Evolutionary conservation across 2,329 filamentous ascomycete genomes (phyloP).

Genomic region (Botrytis pseudocinerea): DNA sequence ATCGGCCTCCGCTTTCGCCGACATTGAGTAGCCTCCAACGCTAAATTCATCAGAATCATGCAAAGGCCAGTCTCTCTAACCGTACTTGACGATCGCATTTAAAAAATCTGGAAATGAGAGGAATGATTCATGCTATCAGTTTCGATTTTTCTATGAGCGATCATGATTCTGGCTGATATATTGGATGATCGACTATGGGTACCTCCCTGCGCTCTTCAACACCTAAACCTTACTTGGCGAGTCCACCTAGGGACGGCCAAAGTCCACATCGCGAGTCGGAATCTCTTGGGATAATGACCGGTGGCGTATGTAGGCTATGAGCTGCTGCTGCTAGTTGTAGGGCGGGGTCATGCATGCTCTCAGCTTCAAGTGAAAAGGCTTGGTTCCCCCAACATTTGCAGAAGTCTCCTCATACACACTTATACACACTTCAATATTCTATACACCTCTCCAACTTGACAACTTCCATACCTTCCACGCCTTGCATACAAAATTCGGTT

Average conservation of each 20-base stretch:
- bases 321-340: constrained; percentile 5
- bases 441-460: neutral
- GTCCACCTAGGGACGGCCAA: neutral
- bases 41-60: neutral
- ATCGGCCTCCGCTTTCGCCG: constrained; percentile 16
- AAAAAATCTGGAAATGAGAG: neutral
- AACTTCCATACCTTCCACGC: neutral
- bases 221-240: neutral
- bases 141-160: neutral
- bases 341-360: neutral
- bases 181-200: neutral
- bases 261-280: constrained; percentile 9
- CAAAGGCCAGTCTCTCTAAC: neutral
- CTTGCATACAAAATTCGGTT: no score
- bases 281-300: neutral
- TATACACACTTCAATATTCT: neutral
- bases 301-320: neutral
- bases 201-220: neutral
- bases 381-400: neutral
- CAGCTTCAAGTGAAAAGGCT: constrained; percentile 8
- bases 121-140: constrained; percentile 1
- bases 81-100: neutral
- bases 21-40: neutral
- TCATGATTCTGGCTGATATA: neutral
- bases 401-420: neutral